Evolutionary conservation across 2,329 filamentous ascomycete genomes (phyloP).

Genomic region (Cryoendolithus antarcticus): DNA sequence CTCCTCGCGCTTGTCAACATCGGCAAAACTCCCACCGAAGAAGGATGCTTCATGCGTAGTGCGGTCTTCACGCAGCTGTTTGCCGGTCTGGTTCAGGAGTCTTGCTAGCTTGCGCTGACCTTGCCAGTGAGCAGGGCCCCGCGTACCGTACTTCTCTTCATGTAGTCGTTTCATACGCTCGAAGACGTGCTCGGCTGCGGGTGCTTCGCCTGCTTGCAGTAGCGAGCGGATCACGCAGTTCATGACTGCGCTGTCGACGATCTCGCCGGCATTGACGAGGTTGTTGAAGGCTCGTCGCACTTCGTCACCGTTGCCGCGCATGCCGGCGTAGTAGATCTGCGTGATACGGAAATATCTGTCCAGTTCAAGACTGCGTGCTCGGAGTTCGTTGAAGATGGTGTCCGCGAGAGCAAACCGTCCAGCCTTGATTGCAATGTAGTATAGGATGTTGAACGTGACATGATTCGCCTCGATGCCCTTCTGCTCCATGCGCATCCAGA

Average conservation of each 20-base stretch:
- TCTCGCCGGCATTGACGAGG: slow-evolving; percentile 72
- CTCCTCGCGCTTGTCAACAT: slow-evolving; percentile 25
- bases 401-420: slow-evolving; percentile 76
- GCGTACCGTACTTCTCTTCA: slow-evolving; percentile 21
- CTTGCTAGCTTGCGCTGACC: slow-evolving; percentile 32
- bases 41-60: slow-evolving; percentile 38
- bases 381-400: slow-evolving; percentile 74
- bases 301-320: slow-evolving; percentile 58
- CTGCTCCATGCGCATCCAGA: slow-evolving; percentile 87
- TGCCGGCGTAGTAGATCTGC: slow-evolving; percentile 72
- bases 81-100: slow-evolving; percentile 34
- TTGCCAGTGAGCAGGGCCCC: slow-evolving; percentile 29
- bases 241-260: slow-evolving; percentile 75
- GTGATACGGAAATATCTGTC: slow-evolving; percentile 73
- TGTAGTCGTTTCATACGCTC: slow-evolving; percentile 64
- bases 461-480: slow-evolving; percentile 53
- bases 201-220: slow-evolving; percentile 61
- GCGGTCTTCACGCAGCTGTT: slow-evolving; percentile 32
- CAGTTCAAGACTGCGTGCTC: slow-evolving; percentile 50
- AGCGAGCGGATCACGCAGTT: slow-evolving; percentile 78
- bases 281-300: slow-evolving; percentile 68
- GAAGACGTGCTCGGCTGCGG: slow-evolving; percentile 70
- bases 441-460: slow-evolving; percentile 89
- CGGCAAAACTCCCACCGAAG: slow-evolving; percentile 16
- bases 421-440: slow-evolving; percentile 75